A percentile compares a stretch with the other conserved stretches of the same genome.
phyloP scores from a whole-genome alignment of 768 basidiomycete genomes.

The Leccinum incarnatum region DNA sequence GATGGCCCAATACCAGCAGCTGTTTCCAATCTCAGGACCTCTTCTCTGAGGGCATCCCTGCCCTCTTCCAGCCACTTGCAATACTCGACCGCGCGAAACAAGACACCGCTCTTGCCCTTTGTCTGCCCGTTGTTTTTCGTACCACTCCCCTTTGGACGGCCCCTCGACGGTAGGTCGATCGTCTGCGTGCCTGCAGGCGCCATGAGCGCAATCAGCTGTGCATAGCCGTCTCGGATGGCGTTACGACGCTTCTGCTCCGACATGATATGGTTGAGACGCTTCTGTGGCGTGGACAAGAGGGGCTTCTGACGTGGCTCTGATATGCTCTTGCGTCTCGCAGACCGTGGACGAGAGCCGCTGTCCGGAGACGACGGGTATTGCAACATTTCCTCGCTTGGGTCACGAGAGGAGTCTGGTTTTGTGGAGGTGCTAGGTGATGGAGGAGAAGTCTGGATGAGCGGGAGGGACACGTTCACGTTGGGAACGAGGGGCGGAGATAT shows the following conservation, averaged over 20 bases:
- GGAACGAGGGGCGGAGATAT: neutral
- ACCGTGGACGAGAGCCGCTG: slow-evolving; percentile 9
- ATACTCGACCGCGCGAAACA: slow-evolving; percentile 86
- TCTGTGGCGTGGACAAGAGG: slow-evolving; percentile 79
- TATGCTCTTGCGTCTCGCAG: slow-evolving; percentile 24
- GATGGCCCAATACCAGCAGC: slow-evolving; percentile 51
- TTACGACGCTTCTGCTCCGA: slow-evolving; percentile 93
- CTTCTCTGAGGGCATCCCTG: slow-evolving; percentile 62
- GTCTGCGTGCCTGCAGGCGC: slow-evolving; percentile 73
- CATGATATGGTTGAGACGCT: slow-evolving; percentile 90
- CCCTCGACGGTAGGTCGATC: slow-evolving; percentile 73
- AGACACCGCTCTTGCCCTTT: slow-evolving; percentile 87
- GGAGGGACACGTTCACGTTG: neutral
- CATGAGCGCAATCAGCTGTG: slow-evolving; percentile 78
- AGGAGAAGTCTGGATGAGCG: neutral
- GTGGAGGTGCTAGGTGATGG: slow-evolving; percentile 9
- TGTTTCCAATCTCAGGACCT: slow-evolving; percentile 66
- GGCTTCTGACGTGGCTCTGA: slow-evolving; percentile 44
- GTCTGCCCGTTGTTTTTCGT: slow-evolving; percentile 60
- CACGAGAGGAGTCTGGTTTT: slow-evolving; percentile 4
- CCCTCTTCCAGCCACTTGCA: slow-evolving; percentile 86
- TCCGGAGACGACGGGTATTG: slow-evolving; percentile 12
- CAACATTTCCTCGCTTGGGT: slow-evolving; percentile 7
- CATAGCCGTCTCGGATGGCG: slow-evolving; percentile 87
- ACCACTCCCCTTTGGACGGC: slow-evolving; percentile 78